Percentiles rank a stretch among this genome's conserved stretches.
phyloP scores from a whole-genome alignment of 495 filamentous ascomycete genomes.

The Annulohypoxylon stygium region DNA sequence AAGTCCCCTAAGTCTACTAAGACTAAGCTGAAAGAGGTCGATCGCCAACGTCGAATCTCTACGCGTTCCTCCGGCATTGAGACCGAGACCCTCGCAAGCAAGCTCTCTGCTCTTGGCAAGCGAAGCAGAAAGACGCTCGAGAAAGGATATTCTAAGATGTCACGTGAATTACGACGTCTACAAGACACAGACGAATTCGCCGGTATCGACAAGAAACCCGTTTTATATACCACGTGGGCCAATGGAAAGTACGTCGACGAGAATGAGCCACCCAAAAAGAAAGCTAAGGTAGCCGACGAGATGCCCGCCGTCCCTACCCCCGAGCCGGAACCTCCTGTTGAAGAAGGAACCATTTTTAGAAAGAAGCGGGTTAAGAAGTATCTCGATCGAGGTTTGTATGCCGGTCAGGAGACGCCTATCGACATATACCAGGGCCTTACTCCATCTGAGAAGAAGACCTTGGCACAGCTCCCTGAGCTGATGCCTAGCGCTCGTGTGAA shows the following conservation, averaged over 20 bases:
- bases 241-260: constrained; percentile 64
- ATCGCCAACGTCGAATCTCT: constrained; percentile 53
- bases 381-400: constrained; percentile 86
- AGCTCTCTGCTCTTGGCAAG: constrained; percentile 60
- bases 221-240: constrained; percentile 65
- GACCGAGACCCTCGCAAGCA: constrained; percentile 61
- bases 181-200: constrained; percentile 68
- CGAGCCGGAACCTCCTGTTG: constrained; percentile 54
- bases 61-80: constrained; percentile 61
- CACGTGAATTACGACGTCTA: constrained; percentile 63
- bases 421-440: constrained; percentile 70
- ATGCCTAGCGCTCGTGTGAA: constrained; percentile 55
- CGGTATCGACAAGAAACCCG: constrained; percentile 64
- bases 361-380: constrained; percentile 74
- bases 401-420: constrained; percentile 76
- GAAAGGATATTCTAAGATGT: constrained; percentile 53
- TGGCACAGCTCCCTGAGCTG: constrained; percentile 66
- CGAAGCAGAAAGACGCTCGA: constrained; percentile 61
- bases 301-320: constrained; percentile 56
- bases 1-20: constrained; percentile 54
- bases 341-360: constrained; percentile 57
- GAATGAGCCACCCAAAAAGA: constrained; percentile 57
- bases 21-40: constrained; percentile 52
- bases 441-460: constrained; percentile 71
- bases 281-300: constrained; percentile 57